Evolutionary conservation across 331 rosid species (phyloP), one percentile per base, ranked within the genome.

Genomic region (Malus hybrid): DNA sequence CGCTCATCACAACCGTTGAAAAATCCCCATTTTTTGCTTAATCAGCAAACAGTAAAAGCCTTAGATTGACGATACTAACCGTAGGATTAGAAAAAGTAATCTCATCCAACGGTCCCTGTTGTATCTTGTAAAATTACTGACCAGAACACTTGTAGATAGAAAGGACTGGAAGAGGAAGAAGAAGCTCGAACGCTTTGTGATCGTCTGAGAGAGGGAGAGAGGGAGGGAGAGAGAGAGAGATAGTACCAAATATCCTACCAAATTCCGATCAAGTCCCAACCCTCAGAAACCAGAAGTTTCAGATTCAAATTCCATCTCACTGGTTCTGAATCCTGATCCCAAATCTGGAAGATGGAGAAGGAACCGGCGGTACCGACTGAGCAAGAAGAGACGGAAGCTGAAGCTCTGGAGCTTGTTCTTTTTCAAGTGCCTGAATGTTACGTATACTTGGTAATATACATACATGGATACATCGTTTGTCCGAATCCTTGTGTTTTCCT

Each of bases 381-480:
- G 72, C 83, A 73, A 39, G 80, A 80, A 73, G 89, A 85, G 56
- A 78, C 29, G 64, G 91, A 89, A 19, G 74, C 70, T 12, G 98
- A 92, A 65, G 85, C 97, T 56, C 36, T 90, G 4, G 97, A 95
- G 87, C 87, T 95, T 64, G 93, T 95, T 84, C 96, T 89, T 73
- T 95, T 90, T 78, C 99, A 92, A 84, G 99, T 90, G 55, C 19
- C 97, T 10, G 99, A 95, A 82, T 95, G 99, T 80, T 95, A 92
- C 78, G 99, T 92, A 46, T 92, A 92, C 77, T 84, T 94, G 87
- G 99, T 92, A 74, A 83, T 87, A 70, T 48, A 19, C 34, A 33
- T 36, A 10, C 48, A 65, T 33, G 3, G 6, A 32, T 33, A 33
- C 27, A 18, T 65, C 27, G 12, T 33, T 11, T 7, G 10, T 18